Evolutionary conservation across 2,329 filamentous ascomycete species (phyloP), one percentile per base, ranked within the genome.

Genomic region (Graphilbum ipis-grandicollis): DNA sequence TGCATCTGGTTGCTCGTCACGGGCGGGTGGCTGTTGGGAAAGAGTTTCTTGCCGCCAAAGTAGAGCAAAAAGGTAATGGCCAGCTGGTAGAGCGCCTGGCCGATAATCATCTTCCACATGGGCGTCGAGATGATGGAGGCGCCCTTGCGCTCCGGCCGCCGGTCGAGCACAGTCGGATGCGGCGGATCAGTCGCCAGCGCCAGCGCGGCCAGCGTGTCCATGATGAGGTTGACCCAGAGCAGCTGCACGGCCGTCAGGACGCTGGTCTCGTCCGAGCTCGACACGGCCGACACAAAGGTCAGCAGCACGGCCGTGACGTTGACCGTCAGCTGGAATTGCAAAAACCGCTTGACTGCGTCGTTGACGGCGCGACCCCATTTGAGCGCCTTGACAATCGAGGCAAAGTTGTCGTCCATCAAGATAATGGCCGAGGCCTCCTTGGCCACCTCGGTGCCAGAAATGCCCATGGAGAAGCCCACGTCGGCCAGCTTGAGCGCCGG

Each of bases 41-140:
- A 50, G 9, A 56, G 43, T n/a, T 43, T 35, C 28, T 41, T 45
- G 12, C 48, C 45, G 34, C 50, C 46, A 44, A 55, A 96, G 59
- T 86, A 86, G 19, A 94, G 67, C 43, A 88, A 65, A 46, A 94
- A 79, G 0, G 85, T 74, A 34, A 75, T 69, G 18, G 76, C 72
- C 5, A 96, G 71, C 55, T 96, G 86, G 56, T 90, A 96, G 40
- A 93, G 66, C 2, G 85, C 75, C 55, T 96, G 85, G 3, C 86
- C 88, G 32, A 93, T 68, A 43, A 96, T 94, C 88, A 96, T 96
- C 66, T 96, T 96, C 88, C 88, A 93, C 88, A 96, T 96, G 15
- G 79, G 86, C 25, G 79, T 63, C 1, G 85, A 92, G 47, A 96
- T 90, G 43, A 75, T 72, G 31, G 65, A 62, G 4, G 67, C 53